Percentiles rank a stretch among this genome's conserved stretches.
Evolutionary conservation across 1,284 basidiomycete genomes (phyloP).

Genomic region (Ceratobasidium papillatum): DNA sequence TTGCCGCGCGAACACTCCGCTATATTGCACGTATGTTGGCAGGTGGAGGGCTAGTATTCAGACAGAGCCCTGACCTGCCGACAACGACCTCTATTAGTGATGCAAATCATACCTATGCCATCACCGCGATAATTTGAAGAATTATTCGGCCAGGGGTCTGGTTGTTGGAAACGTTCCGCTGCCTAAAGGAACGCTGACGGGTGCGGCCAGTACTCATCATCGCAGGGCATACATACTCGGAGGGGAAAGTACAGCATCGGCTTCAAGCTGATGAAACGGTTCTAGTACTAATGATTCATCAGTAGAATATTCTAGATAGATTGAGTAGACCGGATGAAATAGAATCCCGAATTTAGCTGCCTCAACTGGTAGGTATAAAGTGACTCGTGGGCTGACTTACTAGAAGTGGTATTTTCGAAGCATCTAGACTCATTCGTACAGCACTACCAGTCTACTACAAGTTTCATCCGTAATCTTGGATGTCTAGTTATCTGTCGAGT

Average conservation of each 20-base stretch:
- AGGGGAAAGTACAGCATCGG: background rate
- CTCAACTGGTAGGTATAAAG: background rate
- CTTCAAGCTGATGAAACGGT: background rate
- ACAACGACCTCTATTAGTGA: background rate
- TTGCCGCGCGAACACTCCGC: background rate
- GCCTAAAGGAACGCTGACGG: background rate
- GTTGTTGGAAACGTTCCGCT: background rate
- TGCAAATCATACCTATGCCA: conserved; percentile 16
- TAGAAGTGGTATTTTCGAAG: no score
- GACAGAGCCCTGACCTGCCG: background rate
- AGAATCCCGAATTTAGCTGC: background rate
- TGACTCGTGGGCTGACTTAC: background rate
- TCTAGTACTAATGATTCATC: background rate
- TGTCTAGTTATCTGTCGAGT: background rate
- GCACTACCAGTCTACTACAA: no score
- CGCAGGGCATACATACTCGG: background rate
- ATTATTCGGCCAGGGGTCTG: background rate
- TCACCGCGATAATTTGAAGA: background rate
- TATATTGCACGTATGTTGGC: background rate
- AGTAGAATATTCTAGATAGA: background rate
- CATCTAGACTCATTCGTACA: no score
- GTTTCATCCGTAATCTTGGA: no score
- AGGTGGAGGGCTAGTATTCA: background rate
- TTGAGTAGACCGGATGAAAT: background rate
- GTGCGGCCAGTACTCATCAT: no score